phyloP scores from a whole-genome alignment of 441 rosid genomes.

The Kokia cookei region DNA sequence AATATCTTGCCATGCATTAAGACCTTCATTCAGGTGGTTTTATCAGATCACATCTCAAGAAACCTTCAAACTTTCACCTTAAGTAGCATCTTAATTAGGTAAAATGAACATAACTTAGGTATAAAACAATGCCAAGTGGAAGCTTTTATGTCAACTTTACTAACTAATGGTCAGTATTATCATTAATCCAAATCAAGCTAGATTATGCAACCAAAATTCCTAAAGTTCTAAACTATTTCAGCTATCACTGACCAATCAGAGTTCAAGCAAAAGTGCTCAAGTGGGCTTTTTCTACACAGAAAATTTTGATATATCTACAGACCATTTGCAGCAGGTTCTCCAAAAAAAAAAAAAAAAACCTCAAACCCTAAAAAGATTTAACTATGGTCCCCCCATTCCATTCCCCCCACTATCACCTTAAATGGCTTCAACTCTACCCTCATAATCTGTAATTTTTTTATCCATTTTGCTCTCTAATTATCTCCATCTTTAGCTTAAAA shows the following conservation, averaged over 20 bases:
- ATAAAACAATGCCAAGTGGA: neutral
- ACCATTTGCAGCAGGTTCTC: neutral
- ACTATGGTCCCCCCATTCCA: neutral
- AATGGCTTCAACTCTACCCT: neutral
- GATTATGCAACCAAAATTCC: neutral
- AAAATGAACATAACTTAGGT: neutral
- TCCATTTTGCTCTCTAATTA: neutral
- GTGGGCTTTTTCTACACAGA: neutral
- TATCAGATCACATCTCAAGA: neutral
- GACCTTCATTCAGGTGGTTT: neutral
- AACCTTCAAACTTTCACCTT: neutral
- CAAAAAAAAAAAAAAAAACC: neutral
- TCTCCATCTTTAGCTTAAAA: neutral
- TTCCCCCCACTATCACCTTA: neutral
- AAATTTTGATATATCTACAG: neutral
- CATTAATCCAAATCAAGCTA: neutral
- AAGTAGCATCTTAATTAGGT: neutral
- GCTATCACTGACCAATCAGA: neutral
- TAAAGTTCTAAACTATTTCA: neutral
- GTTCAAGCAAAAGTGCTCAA: neutral
- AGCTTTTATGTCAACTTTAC: too few species aligned
- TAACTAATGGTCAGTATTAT: neutral
- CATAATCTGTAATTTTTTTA: neutral
- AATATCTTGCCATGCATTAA: neutral
- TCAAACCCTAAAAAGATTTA: constrained; percentile 2